A percentile compares a stretch with the other conserved stretches of the same genome.
phyloP scores from a whole-genome alignment of 768 basidiomycete species.

The Kwoniella dendrophila region DNA sequence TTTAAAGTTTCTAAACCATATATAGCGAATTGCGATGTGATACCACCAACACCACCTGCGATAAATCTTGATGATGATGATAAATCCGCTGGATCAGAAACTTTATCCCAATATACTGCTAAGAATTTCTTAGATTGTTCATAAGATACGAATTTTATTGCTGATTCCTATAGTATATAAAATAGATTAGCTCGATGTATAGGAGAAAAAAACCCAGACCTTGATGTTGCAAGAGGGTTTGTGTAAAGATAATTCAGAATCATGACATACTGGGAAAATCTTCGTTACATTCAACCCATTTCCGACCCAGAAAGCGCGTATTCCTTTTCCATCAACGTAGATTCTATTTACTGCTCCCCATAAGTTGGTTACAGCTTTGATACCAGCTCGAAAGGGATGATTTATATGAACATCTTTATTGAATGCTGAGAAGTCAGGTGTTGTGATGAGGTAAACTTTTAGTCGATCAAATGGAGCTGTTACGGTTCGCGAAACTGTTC shows the following conservation, averaged over 20 bases:
- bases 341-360: conserved; percentile 73
- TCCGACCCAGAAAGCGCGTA: conserved; percentile 96
- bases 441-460: conserved; percentile 92
- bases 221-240: background rate
- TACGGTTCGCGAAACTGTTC: conserved; percentile 84
- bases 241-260: background rate
- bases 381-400: conserved; percentile 32
- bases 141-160: conserved; percentile 96
- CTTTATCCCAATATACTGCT: conserved; percentile 85
- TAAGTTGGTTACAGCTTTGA: conserved; percentile 60
- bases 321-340: conserved; percentile 78
- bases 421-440: conserved; percentile 26
- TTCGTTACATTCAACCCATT: conserved; percentile 85
- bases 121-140: conserved; percentile 95
- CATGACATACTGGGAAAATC: conserved; percentile 75
- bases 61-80: conserved; percentile 90
- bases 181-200: background rate
- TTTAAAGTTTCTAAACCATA: conserved; percentile 97
- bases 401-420: conserved; percentile 21
- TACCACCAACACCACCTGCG: conserved; percentile 94
- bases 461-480: conserved; percentile 97
- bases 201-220: background rate
- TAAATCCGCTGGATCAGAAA: conserved; percentile 83
- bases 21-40: conserved; percentile 67
- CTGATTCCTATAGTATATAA: conserved; percentile 67